phyloP scores from a whole-genome alignment of 495 filamentous ascomycete genomes.

The Neurospora sp. region DNA sequence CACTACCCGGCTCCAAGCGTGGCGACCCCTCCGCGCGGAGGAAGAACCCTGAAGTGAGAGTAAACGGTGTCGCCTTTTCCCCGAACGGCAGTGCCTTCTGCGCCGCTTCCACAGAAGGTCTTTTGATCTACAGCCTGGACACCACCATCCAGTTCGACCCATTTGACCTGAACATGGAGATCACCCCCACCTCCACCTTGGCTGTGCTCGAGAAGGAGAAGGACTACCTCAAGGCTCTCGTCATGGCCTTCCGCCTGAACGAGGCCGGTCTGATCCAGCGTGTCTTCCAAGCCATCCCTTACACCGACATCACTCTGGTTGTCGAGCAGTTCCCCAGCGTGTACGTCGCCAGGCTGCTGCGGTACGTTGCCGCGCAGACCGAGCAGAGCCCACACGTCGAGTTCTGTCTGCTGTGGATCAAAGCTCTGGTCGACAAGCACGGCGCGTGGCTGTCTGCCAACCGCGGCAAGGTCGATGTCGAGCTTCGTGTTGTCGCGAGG shows the following conservation, averaged over 20 bases:
- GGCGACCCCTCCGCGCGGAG: slow-evolving; percentile 70
- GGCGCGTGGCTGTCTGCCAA: slow-evolving; percentile 77
- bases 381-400: slow-evolving; percentile 89
- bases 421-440: slow-evolving; percentile 70
- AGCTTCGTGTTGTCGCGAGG: slow-evolving; percentile 68
- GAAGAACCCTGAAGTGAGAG: slow-evolving; percentile 73
- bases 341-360: slow-evolving; percentile 73
- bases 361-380: slow-evolving; percentile 77
- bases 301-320: slow-evolving; percentile 63
- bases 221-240: slow-evolving; percentile 81
- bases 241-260: slow-evolving; percentile 96
- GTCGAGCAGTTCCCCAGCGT: slow-evolving; percentile 71
- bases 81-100: slow-evolving; percentile 86
- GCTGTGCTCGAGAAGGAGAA: slow-evolving; percentile 60
- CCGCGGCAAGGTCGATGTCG: slow-evolving; percentile 61
- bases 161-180: slow-evolving; percentile 86
- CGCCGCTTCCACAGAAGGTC: slow-evolving; percentile 86
- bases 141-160: slow-evolving; percentile 77
- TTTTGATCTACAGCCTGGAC: slow-evolving; percentile 87
- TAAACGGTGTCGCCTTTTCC: slow-evolving; percentile 75
- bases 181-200: slow-evolving; percentile 76
- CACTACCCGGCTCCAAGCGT: slow-evolving; percentile 80
- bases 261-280: slow-evolving; percentile 63
- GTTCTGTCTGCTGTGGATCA: slow-evolving; percentile 87
- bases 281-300: slow-evolving; percentile 78